Evolutionary conservation across 1,139 yeast species (phyloP).

Genomic region (Pichia sp.): DNA sequence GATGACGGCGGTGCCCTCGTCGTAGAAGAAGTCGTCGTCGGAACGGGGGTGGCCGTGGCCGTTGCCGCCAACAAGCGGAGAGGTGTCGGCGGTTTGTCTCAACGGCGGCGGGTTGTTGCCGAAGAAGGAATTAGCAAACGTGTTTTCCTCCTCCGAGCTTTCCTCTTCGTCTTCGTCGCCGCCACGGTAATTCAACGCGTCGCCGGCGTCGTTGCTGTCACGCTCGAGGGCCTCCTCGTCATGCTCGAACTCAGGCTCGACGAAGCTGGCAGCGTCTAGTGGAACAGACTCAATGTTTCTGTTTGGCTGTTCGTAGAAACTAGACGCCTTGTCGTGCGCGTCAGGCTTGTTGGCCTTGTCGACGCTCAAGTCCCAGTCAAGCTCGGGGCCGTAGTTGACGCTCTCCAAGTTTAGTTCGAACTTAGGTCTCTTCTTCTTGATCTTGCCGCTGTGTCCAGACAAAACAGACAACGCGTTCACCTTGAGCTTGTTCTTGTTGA

Average conservation of each 20-base stretch:
- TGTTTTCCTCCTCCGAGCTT: conserved; percentile 8
- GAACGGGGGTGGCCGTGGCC: not conserved
- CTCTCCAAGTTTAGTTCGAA: conserved; percentile 22
- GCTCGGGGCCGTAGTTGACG: conserved; percentile 23
- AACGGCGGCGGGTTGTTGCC: conserved; percentile 2
- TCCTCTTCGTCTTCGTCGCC: conserved; percentile 9
- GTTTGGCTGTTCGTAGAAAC: not conserved
- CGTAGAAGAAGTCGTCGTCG: not conserved
- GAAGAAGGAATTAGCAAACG: conserved; percentile 6
- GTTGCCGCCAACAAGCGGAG: conserved; percentile 4
- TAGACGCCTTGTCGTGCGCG: not conserved
- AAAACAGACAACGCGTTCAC: conserved; percentile 18
- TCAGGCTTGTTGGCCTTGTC: not conserved
- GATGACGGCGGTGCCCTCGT: not conserved
- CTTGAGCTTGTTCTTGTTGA: conserved; percentile 41
- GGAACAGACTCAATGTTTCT: not conserved
- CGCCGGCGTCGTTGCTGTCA: not conserved
- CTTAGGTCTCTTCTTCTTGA: conserved; percentile 23
- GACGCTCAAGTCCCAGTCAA: conserved; percentile 8
- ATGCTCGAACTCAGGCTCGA: not conserved
- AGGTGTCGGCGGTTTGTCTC: conserved; percentile 7
- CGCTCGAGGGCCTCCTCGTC: conserved; percentile 6
- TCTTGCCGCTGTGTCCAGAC: conserved; percentile 13
- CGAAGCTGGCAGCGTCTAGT: not conserved
- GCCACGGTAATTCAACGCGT: not conserved